Evolutionary conservation across 1,284 basidiomycete genomes (phyloP), one percentile per base, ranked within the genome.

Genomic region (Tausonia pullulans): DNA sequence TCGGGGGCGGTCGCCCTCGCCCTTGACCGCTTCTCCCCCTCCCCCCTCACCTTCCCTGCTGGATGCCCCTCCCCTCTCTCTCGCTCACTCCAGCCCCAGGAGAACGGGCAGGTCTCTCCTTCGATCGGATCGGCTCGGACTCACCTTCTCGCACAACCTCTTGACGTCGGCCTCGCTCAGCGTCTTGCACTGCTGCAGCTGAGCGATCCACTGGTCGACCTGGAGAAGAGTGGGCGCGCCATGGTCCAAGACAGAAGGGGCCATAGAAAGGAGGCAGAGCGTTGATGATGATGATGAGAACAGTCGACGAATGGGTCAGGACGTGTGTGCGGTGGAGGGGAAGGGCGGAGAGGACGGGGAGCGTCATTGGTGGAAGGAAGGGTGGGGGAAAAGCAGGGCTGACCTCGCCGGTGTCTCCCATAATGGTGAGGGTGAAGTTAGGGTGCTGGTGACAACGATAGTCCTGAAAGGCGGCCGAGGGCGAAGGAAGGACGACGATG

Each of bases 181-280:
- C 72, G 97, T 96, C 78, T 99, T 98, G 83, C 96, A 99, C 74
- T 96, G 89, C 78, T 88, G 88, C 70, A 99, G 85, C 77, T 98
- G 93, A 69, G 91, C 85, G 76, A 99, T 95, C 96, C 96, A 97
- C 68, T 81, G 83, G 79, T 95, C 91, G 77, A 90, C 83, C 83
- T 90, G 64, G 14, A 41, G n/a, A 51, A 59, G 44, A 10, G n/a
- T 50, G 13, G 39, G 55, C 13, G 13, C 16, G 39, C n/a, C 39
- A 5, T 14, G 41, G 40, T 55, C 41, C 40, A 9, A 43, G 41
- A 13, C 57, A 44, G 3, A 53, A 16, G 2, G 54, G 45, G 45
- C n/a, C 45, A n/a, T 45, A 49, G 39, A n/a, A 39, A 50, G 60
- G 51, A 61, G 43, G 51, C 14, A 10, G 51, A 14, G 51, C 9